Evolutionary conservation across 768 basidiomycete species (phyloP).

Genomic region (Lactarius trivialis): DNA sequence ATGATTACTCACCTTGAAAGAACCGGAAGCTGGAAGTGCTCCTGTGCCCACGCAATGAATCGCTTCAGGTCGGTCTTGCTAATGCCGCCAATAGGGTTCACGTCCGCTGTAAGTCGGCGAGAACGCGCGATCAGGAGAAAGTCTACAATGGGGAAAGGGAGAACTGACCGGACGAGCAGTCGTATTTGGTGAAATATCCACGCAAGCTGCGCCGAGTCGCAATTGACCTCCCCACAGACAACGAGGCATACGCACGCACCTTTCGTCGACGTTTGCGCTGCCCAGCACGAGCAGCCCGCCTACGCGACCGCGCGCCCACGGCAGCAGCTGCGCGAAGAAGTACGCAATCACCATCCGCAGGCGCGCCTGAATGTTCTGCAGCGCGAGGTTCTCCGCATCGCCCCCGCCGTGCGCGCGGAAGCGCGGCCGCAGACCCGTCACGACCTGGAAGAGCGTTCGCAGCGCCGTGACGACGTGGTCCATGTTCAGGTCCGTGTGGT

Average conservation of each 20-base stretch:
- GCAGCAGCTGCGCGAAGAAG: conserved; percentile 90
- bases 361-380: conserved; percentile 97
- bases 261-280: conserved; percentile 97
- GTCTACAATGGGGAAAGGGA: neutral
- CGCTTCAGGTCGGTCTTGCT: conserved; percentile 96
- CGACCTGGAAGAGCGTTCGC: conserved; percentile 71
- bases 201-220: conserved; percentile 66
- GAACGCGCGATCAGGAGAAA: neutral
- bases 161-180: conserved; percentile 76
- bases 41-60: conserved; percentile 82
- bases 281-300: conserved; percentile 95
- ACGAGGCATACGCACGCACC: conserved; percentile 39
- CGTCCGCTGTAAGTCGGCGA: conserved; percentile 56
- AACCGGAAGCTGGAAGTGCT: conserved; percentile 78
- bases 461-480: conserved; percentile 83
- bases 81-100: conserved; percentile 97
- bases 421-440: conserved; percentile 65
- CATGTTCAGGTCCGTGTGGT: conserved; percentile 95
- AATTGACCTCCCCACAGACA: too few relatives aligned
- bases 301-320: conserved; percentile 77
- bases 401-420: conserved; percentile 87
- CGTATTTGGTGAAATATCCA: conserved; percentile 97
- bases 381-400: conserved; percentile 83
- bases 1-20: conserved; percentile 55
- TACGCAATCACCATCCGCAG: conserved; percentile 93